Evolutionary conservation across 495 filamentous ascomycete species (phyloP).

Genomic region (Talaromyces wortmannii): DNA sequence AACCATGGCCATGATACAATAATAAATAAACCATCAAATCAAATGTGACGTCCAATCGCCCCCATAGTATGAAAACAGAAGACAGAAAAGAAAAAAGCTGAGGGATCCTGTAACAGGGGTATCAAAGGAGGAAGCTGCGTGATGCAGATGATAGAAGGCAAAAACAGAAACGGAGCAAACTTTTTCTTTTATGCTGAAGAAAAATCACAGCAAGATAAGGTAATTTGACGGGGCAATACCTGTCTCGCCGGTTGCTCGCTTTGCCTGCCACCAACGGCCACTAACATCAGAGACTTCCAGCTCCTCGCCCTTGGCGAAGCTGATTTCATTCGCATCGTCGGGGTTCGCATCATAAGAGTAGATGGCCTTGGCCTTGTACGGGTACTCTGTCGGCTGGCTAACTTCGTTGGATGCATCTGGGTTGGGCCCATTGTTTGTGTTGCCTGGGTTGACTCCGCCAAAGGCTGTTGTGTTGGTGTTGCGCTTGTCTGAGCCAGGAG

Average conservation of each 20-base stretch:
- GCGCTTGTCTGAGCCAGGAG: conserved; percentile 49
- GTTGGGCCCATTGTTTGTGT: conserved; percentile 20
- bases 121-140: conserved; percentile 35
- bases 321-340: conserved; percentile 96
- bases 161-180: conserved; percentile 15
- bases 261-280: conserved; percentile 97
- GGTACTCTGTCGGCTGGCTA: conserved; percentile 82
- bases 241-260: conserved; percentile 85
- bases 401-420: conserved; percentile 52
- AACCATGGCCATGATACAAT: conserved; percentile 3
- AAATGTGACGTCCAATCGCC: conserved; percentile 3
- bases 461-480: conserved; percentile 54
- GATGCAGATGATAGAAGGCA: conserved; percentile 17
- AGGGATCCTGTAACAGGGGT: conserved; percentile 39
- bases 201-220: conserved; percentile 74
- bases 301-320: conserved; percentile 93
- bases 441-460: conserved; percentile 19
- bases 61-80: conserved; percentile 24
- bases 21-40: conserved; percentile 28
- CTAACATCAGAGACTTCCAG: conserved; percentile 96
- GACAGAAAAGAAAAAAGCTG: conserved; percentile 23
- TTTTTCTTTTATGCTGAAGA: neutral
- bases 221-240: conserved; percentile 98
- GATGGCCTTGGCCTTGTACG: conserved; percentile 94
- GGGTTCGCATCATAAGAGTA: conserved; percentile 98